A percentile compares a stretch with the other conserved stretches of the same genome.
phyloP scores from a whole-genome alignment of 371 early-diverging fungal genomes.

The Syncephalastrum sp. region DNA sequence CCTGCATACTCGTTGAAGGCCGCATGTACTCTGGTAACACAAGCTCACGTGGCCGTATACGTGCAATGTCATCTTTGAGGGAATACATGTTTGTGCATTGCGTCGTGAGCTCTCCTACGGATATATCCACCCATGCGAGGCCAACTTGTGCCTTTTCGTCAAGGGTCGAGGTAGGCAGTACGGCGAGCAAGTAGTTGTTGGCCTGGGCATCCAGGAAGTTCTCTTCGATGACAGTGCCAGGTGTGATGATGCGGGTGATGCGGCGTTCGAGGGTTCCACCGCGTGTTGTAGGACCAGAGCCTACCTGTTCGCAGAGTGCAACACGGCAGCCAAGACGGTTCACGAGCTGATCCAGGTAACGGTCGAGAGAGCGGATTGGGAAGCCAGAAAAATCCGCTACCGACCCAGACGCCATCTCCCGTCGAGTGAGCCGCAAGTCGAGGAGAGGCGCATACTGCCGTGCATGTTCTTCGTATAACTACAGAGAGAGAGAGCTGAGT shows the following conservation, averaged over 20 bases:
- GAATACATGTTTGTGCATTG: constrained; percentile 46
- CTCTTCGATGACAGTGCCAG: constrained; percentile 85
- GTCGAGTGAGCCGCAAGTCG: constrained; percentile 66
- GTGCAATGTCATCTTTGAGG: constrained; percentile 70
- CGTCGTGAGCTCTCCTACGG: constrained; percentile 87
- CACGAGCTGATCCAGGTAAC: constrained; percentile 80
- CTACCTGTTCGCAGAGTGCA: constrained; percentile 86
- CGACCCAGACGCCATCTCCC: constrained; percentile 41
- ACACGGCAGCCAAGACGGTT: constrained; percentile 69
- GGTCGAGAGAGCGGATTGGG: constrained; percentile 65
- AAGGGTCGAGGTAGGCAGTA: constrained; percentile 24
- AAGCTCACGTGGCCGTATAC: constrained; percentile 86
- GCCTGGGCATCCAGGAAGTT: constrained; percentile 58
- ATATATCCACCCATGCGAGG: constrained; percentile 90
- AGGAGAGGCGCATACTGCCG: constrained; percentile 63
- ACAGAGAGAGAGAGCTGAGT: constrained; percentile 1
- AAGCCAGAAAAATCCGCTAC: constrained; percentile 77
- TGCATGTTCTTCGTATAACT: constrained; percentile 82
- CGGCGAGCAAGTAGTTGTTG: constrained; percentile 70
- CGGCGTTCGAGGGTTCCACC: constrained; percentile 53
- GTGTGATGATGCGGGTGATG: constrained; percentile 83
- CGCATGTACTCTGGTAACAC: constrained; percentile 46
- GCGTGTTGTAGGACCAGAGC: constrained; percentile 34
- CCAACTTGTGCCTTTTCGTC: constrained; percentile 42
- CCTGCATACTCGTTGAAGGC: background rate